phyloP scores from a whole-genome alignment of 148 eudicot genomes.

The Fagopyrum homotropicum region DNA sequence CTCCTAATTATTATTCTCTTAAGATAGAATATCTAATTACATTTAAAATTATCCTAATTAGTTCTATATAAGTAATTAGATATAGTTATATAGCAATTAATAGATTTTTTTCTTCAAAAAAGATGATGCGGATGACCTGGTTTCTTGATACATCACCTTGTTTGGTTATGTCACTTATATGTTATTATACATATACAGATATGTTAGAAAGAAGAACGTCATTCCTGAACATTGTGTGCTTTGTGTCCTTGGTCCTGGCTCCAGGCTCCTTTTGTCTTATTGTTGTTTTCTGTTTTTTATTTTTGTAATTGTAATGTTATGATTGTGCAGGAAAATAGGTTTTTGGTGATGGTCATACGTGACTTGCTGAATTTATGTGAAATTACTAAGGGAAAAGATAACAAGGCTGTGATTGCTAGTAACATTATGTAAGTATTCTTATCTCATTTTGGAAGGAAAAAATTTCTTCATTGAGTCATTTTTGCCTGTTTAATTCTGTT shows the following conservation, averaged over 20 bases:
- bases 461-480: neutral
- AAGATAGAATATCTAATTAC: no score
- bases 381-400: conserved; percentile 96
- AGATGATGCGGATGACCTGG: neutral
- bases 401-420: conserved; percentile 99
- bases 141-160: neutral
- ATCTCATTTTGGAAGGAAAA: neutral
- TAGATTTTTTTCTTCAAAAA: no score
- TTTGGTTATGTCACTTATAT: no score
- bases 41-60: no score
- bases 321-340: conserved; percentile 81
- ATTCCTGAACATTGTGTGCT: no score
- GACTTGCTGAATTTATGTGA: conserved; percentile 93
- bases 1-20: no score
- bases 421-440: conserved; percentile 76
- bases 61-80: no score
- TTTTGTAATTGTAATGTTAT: neutral
- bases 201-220: neutral
- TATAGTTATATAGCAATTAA: no score
- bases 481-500: no score
- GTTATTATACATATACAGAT: no score
- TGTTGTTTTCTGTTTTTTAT: neutral
- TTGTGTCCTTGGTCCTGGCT: neutral
- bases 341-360: conserved; percentile 97
- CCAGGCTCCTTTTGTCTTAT: neutral